Base-by-base conservation (phyloP, 2,329 filamentous ascomycete genomes). In the Diaporthe helianthi region DNA sequence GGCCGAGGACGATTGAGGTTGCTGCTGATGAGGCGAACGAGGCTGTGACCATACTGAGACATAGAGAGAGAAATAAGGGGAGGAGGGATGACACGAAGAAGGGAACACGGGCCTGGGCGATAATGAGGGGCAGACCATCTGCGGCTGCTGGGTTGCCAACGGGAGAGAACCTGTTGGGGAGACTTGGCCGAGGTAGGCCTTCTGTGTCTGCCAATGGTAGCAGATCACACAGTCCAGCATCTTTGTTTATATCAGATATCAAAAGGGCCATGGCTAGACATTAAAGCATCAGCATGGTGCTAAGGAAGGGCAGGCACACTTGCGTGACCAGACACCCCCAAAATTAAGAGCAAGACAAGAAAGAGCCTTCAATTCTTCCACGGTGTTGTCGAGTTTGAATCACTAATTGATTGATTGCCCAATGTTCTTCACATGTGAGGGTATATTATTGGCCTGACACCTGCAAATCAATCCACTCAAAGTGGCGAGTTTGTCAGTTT, bases 1-100 rank as follows among this genome's bases (percentile, higher is more conserved):
- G 76, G 84, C 87, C 29, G 91, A 93, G 58, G 91, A 93, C 73
- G 89, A 85, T 60, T 84, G 79, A 84, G 54, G 19, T 5, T 41
- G 4, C 24, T 38, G 54, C 12, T 24, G 24, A 46, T 8, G 55
- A 12, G 52, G 55, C 17, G 10, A 46, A 46, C 17, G 19, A 31
- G 31, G 38, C 44, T 22, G 38, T 24, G 38, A 17, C 6, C 9
- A 46, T 10, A 60, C 8, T 38, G 4, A 4, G 38, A 46, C 9
- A 46, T 10, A 60, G 4, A 24, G 4, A 4, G 38, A 46, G 10
- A 60, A 9, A 7, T 22, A 29, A 8, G 15, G 52, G 3, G n/a
- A 22, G 29, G 7, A 12, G 8, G 38, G 38, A n/a, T 24, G 53
- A 29, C 4, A 17, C 9, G 51, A 58, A 22, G 22, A 29, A 6